Percentiles rank a stretch among this genome's conserved stretches.
These are phyloP conservation scores for Hanseniaspora lindneri DNA, from an alignment of 805 yeast species.

Conservation along the genomic window DNA sequence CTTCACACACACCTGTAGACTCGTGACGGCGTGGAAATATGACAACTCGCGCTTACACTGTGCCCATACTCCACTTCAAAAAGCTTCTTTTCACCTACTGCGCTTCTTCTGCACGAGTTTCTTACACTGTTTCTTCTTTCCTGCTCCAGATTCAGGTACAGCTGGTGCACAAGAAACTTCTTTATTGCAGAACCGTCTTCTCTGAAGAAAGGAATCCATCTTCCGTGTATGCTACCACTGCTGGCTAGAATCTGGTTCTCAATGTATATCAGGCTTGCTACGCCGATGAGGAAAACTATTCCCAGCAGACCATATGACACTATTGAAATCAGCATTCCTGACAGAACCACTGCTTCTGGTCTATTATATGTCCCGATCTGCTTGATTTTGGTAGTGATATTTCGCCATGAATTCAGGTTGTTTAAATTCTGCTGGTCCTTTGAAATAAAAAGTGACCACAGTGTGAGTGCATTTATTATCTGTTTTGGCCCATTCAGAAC, in stretches of 20 bases:
- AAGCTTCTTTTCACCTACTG: no score
- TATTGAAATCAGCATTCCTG: slow-evolving; percentile 1
- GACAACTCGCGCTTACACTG: no score
- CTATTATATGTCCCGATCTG: neutral
- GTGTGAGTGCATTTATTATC: neutral
- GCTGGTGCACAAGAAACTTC: neutral
- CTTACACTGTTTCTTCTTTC: no score
- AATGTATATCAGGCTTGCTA: slow-evolving; percentile 1
- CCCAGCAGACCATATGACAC: neutral
- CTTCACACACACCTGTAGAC: no score
- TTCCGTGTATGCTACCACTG: neutral
- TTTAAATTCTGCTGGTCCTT: neutral
- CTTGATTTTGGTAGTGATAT: neutral
- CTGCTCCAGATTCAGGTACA: neutral
- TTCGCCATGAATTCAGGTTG: neutral
- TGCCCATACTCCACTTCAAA: no score
- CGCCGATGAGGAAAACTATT: neutral
- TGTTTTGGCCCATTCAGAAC: slow-evolving; percentile 7
- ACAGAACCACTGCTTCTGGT: neutral
- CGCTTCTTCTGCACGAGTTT: no score
- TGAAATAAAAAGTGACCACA: neutral
- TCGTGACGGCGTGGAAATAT: no score
- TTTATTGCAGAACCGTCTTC: slow-evolving; percentile 7
- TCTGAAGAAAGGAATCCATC: slow-evolving; percentile 10
- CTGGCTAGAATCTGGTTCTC: neutral